Evolutionary conservation across 352 stramenopile species (phyloP), one percentile per base, ranked within the genome.

Genomic region (Pythium utonaiense): DNA sequence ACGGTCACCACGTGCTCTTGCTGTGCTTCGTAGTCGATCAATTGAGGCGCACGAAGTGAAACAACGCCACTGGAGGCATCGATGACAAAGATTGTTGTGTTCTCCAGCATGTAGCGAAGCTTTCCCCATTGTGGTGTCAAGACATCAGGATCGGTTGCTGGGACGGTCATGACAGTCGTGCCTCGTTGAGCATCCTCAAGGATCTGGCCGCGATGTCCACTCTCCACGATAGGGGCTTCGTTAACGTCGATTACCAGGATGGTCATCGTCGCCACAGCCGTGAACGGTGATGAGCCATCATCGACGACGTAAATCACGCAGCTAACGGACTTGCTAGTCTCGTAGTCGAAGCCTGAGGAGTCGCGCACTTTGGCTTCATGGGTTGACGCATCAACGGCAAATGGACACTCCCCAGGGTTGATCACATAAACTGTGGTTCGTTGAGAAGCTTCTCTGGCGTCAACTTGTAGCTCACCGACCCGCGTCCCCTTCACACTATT

Each of bases 1-100:
- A 78, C 61, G 5, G 17, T 25, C 19, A 78, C 14, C 17, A 49
- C 36, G 25, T 69, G 60, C 30, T 78, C 60, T 54, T 69, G 64
- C 17, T 71, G 53, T 3, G 28, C 49, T 34, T 77, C 65, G 24
- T 64, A 77, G 45, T 77, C 69, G 8, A 77, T 48, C 1, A 7
- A n/a, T 27, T 66, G 54, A 8, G 63, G 67, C 5, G 52, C 41
- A 5, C 28, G 3, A 1, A 74, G 19, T n/a, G 48, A 44, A 3
- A 74, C 14, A 17, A 21, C 13, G 13, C 67, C 67, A 6, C 31
- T 66, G 6, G 17, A 14, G 1, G 44, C 1, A 36, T 68, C 34
- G 17, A 74, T 56, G 0, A 16, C 9, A 21, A 74, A 74, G 0
- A 62, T 42, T 4, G 49, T 53, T 25, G 44, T 36, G n/a, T 66